Conservation (phyloP, 176 grass and related monocot species). For the Stipa capillata region DNA sequence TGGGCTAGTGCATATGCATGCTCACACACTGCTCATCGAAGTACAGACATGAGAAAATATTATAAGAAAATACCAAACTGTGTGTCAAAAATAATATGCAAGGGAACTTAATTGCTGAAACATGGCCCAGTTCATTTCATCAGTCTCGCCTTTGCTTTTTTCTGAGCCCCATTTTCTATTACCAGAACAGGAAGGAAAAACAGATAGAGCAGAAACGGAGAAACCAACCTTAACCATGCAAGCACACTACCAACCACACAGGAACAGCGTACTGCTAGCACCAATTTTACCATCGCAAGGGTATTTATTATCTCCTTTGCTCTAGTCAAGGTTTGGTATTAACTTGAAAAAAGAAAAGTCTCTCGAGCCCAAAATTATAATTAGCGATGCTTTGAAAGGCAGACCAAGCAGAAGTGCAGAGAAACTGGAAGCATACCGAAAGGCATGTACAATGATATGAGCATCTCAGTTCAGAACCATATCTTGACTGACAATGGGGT, state of each 20-base stretch:
- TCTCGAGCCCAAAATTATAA: neutral
- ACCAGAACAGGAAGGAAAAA: neutral
- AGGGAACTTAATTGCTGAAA: neutral
- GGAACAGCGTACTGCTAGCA: neutral
- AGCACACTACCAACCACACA: neutral
- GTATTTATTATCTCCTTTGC: neutral
- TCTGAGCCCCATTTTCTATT: neutral
- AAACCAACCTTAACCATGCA: neutral
- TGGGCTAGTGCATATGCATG: constrained; percentile 81
- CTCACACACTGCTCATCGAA: constrained; percentile 66
- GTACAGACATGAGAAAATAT: neutral
- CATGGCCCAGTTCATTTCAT: neutral
- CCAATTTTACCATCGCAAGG: neutral
- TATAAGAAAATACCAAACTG: neutral
- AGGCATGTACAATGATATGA: neutral
- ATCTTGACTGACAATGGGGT: neutral
- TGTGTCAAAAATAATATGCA: neutral
- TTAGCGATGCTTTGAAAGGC: neutral
- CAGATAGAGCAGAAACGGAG: too few species aligned
- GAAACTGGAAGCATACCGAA: neutral
- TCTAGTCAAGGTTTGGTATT: neutral
- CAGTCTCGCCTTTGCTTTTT: neutral
- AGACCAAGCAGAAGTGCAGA: neutral
- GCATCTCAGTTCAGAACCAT: neutral
- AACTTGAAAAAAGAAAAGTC: neutral